Evolutionary conservation across 257 asterid species (phyloP).

Genomic region (Plantago elongata): DNA sequence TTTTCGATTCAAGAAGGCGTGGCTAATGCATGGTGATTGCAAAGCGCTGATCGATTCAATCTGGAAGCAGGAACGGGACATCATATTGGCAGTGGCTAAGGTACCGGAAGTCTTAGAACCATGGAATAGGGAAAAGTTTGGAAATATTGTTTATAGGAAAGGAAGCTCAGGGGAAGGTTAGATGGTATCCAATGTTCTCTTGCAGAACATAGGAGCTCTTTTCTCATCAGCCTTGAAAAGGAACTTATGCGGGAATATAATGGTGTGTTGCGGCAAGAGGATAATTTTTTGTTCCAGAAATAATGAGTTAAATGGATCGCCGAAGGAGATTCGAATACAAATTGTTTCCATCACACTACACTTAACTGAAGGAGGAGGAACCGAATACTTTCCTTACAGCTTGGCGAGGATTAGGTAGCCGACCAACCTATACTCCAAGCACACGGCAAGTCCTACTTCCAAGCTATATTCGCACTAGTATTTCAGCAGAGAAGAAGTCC

Average conservation of each 20-base stretch:
- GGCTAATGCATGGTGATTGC: neutral
- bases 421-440: neutral
- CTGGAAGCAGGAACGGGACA: neutral
- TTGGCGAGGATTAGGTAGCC: neutral
- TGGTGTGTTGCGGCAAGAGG: neutral
- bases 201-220: neutral
- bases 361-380: neutral
- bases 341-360: neutral
- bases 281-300: neutral
- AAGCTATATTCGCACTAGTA: too few relatives aligned
- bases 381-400: neutral
- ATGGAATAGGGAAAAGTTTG: neutral
- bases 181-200: neutral
- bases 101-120: neutral
- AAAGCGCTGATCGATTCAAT: neutral
- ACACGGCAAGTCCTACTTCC: too few relatives aligned
- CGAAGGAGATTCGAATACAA: neutral
- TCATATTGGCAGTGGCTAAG: neutral
- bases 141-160: too few relatives aligned
- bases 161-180: too few relatives aligned
- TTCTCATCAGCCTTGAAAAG: neutral
- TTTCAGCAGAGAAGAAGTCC: too few relatives aligned
- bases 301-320: neutral
- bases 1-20: neutral
- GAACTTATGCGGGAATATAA: too few relatives aligned